Evolutionary conservation across 768 basidiomycete species (phyloP).

Genomic region (Suillus plorans): DNA sequence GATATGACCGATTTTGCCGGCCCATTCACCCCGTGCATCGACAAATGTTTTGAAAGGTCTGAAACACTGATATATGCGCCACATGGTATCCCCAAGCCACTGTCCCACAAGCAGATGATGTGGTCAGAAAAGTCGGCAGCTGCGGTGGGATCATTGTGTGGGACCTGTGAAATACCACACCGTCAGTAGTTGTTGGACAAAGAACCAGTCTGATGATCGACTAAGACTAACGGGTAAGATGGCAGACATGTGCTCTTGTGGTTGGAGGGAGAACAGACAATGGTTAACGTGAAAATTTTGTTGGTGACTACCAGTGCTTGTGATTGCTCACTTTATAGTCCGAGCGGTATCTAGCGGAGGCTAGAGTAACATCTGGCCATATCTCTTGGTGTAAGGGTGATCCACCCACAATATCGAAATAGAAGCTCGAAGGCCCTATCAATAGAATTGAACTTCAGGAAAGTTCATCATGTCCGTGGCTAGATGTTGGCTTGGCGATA

Average conservation of each 20-base stretch:
- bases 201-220: background rate
- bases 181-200: background rate
- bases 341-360: background rate
- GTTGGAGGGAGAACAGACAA: too few species aligned
- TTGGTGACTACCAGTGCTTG: background rate
- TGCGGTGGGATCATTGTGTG: background rate
- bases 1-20: slow-evolving; percentile 10
- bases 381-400: background rate
- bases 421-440: background rate
- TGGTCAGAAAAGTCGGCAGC: background rate
- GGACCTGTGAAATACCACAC: background rate
- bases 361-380: background rate
- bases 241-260: background rate
- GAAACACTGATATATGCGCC: background rate
- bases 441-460: background rate
- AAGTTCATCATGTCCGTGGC: background rate
- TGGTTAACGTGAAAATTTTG: background rate
- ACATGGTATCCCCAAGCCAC: slow-evolving; percentile 3
- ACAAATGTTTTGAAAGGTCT: slow-evolving; percentile 21
- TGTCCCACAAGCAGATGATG: slow-evolving; percentile 14
- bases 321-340: background rate
- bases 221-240: background rate
- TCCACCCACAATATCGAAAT: background rate
- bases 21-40: slow-evolving; percentile 21
- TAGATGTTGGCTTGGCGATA: background rate